Evolutionary conservation across 23 red algal genomes (phyloP).

Genomic region (Gracilaria vermiculophylla): DNA sequence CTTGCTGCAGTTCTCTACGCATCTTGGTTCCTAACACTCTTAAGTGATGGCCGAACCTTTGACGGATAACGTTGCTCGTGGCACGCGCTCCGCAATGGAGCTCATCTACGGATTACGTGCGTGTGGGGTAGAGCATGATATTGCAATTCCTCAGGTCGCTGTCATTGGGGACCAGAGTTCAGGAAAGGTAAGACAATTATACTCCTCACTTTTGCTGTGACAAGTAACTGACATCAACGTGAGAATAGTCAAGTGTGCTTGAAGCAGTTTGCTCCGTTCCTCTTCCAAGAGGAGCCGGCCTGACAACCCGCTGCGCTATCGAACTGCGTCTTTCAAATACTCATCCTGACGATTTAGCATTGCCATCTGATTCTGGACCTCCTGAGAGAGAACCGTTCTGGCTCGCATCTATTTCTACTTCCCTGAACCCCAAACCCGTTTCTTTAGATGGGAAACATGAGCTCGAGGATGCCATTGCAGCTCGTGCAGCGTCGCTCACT

Average conservation of each 20-base stretch:
- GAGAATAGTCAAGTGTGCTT: constrained; percentile 71
- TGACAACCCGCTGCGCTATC: constrained; percentile 86
- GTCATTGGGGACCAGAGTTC: constrained; percentile 91
- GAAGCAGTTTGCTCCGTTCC: constrained; percentile 78
- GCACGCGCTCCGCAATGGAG: constrained; percentile 60
- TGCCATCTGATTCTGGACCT: constrained; percentile 36
- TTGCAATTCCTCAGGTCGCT: constrained; percentile 92
- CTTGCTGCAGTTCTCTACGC: neutral
- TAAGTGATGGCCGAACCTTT: constrained; percentile 11
- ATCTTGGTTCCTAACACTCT: neutral
- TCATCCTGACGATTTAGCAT: constrained; percentile 25
- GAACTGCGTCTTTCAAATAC: constrained; percentile 68
- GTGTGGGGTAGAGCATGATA: constrained; percentile 69
- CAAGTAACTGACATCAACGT: neutral
- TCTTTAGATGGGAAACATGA: constrained; percentile 11
- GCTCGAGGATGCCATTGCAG: constrained; percentile 56
- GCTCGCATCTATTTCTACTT: constrained; percentile 35
- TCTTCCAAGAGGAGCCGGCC: constrained; percentile 85
- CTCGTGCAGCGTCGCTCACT: constrained; percentile 17
- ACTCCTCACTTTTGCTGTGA: neutral
- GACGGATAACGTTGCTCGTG: constrained; percentile 45
- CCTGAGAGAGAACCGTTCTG: constrained; percentile 36
- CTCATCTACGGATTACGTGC: constrained; percentile 55
- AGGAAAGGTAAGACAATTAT: constrained; percentile 62
- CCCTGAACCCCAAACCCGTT: constrained; percentile 20